Conservation (phyloP, 352 stramenopile species). For the Globisporangium carolinianum region DNA sequence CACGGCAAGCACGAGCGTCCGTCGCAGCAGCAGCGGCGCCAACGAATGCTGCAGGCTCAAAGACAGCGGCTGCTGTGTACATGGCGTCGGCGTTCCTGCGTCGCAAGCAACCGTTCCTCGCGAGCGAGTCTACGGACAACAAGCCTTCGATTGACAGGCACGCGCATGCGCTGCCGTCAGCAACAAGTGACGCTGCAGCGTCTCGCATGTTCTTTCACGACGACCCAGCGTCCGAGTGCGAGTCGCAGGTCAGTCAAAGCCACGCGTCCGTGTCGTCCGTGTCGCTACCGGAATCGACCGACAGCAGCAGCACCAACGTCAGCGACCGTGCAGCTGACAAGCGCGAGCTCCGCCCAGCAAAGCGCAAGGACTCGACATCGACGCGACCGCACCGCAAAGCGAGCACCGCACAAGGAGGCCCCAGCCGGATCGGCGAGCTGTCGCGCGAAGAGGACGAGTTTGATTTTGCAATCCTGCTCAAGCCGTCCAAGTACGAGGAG, state of each 20-base stretch:
- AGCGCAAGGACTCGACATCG: neutral
- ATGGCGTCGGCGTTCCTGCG: slow-evolving; percentile 10
- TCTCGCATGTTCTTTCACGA: slow-evolving; percentile 11
- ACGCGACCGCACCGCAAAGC: neutral
- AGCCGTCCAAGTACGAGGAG: slow-evolving; percentile 63
- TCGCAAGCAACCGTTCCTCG: slow-evolving; percentile 15
- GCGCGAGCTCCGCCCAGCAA: neutral
- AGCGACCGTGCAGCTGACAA: neutral
- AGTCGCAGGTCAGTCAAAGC: neutral
- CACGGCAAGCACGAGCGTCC: neutral
- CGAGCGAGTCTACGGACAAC: neutral
- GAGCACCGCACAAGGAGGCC: neutral
- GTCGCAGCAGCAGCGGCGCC: slow-evolving; percentile 2
- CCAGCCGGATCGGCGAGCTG: slow-evolving; percentile 48
- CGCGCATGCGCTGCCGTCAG: neutral
- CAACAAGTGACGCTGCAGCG: neutral
- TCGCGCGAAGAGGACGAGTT: slow-evolving; percentile 69
- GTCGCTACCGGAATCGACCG: neutral
- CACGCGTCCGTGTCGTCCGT: slow-evolving; percentile 1
- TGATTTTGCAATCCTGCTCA: slow-evolving; percentile 82
- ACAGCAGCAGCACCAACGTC: neutral
- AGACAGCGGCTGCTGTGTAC: slow-evolving; percentile 11
- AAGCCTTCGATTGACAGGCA: neutral
- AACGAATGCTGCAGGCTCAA: slow-evolving; percentile 2
- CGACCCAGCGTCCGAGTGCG: slow-evolving; percentile 3